Evolutionary conservation across 305 asterid species (phyloP), one percentile per base, ranked within the genome.

Genomic region (Solanum hybrid): DNA sequence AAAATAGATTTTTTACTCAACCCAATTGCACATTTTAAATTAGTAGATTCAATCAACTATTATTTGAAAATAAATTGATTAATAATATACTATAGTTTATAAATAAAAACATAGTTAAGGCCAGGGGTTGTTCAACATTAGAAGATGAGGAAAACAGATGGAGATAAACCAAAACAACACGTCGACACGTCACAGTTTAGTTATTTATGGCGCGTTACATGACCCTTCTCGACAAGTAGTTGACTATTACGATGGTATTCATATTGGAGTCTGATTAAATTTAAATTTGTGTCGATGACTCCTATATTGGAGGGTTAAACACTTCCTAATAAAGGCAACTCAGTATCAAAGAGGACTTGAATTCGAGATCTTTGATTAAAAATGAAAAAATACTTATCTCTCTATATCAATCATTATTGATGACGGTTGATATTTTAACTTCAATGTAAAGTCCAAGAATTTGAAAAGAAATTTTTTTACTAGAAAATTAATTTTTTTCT

Each of bases 131-230:
- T 34, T 79, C 24, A 10, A 79, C 51, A 65, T 6, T 79, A 80
- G 27, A 77, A 77, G 37, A 77, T 77, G 39, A 17, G 24, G 38
- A 31, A 76, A 31, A 7, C 38, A 31, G 38, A 31, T 76, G 81
- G 38, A 31, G 20, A 12, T 72, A 26, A 57, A 5, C 4, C 6
- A 17, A 5, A 37, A 6, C 10, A 37, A 79, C 57, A 36, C 86
- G 22, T 8, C 7, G 32, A 80, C 33, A 37, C 65, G 65, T 80
- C 34, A 80, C 4, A 80, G 34, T 80, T 61, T 80, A 13, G 86
- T 38, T 80, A 24, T 80, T 37, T 37, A 38, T 77, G 68, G 68
- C 86, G 86, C 86, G 86, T 80, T 80, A 3, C 33, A 24, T 80
- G 86, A 80, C 86, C 33, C 61, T 37, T n/a, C 86, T 37, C 32